Evolutionary conservation across 192 early-diverging fungal species (phyloP).

Genomic region (Gonapodya prolifera): DNA sequence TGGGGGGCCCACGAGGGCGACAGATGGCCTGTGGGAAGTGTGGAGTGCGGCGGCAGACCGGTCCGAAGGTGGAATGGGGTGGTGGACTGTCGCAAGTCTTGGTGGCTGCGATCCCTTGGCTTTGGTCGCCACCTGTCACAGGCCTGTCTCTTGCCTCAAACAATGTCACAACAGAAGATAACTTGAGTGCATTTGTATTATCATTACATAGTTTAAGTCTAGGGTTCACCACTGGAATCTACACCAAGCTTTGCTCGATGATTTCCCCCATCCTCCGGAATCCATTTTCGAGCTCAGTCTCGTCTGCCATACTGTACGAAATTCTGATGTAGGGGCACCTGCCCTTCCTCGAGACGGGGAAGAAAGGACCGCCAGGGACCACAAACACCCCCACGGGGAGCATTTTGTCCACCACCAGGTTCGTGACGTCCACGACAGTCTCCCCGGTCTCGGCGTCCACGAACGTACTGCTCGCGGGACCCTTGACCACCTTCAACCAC

Average conservation of each 20-base stretch:
- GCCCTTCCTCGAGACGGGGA: constrained; percentile 6
- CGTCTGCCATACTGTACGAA: constrained; percentile 52
- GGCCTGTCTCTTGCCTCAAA: no score
- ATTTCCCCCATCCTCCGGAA: constrained; percentile 44
- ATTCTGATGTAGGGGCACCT: constrained; percentile 47
- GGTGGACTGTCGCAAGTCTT: no score
- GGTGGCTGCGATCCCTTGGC: no score
- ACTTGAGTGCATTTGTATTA: no score
- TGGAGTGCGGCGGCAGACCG: no score
- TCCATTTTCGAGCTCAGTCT: constrained; percentile 45
- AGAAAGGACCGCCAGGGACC: background rate
- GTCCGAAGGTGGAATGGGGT: no score
- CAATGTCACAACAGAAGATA: no score
- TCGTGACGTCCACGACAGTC: background rate
- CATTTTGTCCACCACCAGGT: constrained; percentile 37
- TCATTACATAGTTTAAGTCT: no score
- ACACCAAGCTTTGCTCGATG: constrained; percentile 10
- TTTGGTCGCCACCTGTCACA: no score
- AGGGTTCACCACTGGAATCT: no score
- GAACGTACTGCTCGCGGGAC: background rate
- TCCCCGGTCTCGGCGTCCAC: constrained; percentile 19
- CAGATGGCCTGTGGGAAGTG: no score
- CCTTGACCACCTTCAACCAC: constrained; percentile 49
- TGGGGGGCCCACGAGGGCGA: no score
- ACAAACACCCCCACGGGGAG: constrained; percentile 24